Base-by-base conservation (phyloP, 306 rosid genomes). In the Prunus fruticosa region DNA sequence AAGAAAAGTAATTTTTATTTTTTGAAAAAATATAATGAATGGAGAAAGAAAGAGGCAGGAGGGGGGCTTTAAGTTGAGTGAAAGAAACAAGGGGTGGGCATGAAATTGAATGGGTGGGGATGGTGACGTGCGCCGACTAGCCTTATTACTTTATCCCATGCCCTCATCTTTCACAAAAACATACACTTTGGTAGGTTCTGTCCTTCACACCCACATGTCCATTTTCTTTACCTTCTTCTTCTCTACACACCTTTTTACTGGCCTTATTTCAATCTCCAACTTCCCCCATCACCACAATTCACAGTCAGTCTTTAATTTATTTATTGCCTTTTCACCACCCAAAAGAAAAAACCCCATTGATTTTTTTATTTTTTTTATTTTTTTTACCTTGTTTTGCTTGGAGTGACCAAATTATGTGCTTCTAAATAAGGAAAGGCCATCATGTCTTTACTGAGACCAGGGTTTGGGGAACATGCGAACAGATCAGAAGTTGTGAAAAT, bases 391-490 rank as follows among this genome's bases (percentile, higher is more conserved):
- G 71, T 80, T 87, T 83, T 77, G 83, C 51, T 79, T 72, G 76
- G 72, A 76, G 75, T 67, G 69, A 47, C 66, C 76, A 72, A 53
- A 78, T 82, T 49, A 73, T 50, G 80, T 63, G 78, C 80, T 87
- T 78, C 88, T 50, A 28, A 61, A 82, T 66, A 60, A 34, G 89
- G 93, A 76, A 91, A 84, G 72, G 77, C 74, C 82, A 85, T 85
- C 83, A 89, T 86, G 81, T 19, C 2, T 11, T 20, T 57, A 63
- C 72, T 80, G 86, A 86, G 11, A 75, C 85, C 78, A 78, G 79
- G 78, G 81, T 78, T 72, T 87, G 58, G 96, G 96, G 91, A 91
- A 88, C 84, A 85, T 85, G 93, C 93, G 72, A 83, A 30, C 20
- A 63, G 67, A 81, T 79, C 87, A 72, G 66, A 72, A 56, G 77